Percentiles rank a stretch among this genome's conserved stretches.
Conservation (phyloP, 1,284 basidiomycete species). For the Trametes polyzona region DNA sequence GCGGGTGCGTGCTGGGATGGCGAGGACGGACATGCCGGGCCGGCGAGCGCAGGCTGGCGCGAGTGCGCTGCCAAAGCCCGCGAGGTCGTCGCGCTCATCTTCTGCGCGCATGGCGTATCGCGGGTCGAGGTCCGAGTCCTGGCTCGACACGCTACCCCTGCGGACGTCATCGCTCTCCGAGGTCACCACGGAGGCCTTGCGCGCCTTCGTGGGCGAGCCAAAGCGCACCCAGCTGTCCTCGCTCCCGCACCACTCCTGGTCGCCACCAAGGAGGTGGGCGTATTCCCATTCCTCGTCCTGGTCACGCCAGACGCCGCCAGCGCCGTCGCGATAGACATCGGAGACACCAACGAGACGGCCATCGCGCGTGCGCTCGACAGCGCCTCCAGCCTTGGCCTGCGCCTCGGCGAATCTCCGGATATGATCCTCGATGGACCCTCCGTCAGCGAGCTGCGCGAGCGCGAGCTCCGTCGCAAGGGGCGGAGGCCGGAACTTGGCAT, state of each 20-base stretch:
- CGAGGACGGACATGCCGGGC: slow-evolving; percentile 37
- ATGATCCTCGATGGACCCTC: slow-evolving; percentile 62
- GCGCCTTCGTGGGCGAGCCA: slow-evolving; percentile 26
- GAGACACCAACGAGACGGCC: slow-evolving; percentile 43
- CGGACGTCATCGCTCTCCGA: slow-evolving; percentile 40
- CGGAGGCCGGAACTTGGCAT: slow-evolving; percentile 46
- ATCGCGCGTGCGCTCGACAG: slow-evolving; percentile 27
- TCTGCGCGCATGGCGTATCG: slow-evolving; percentile 50
- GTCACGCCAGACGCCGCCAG: slow-evolving; percentile 71
- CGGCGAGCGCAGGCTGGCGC: slow-evolving; percentile 29
- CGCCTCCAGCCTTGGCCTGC: slow-evolving; percentile 49
- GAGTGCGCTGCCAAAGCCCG: slow-evolving; percentile 34
- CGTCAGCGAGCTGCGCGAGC: slow-evolving; percentile 67
- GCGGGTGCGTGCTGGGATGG: slow-evolving; percentile 36
- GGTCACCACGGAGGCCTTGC: slow-evolving; percentile 12
- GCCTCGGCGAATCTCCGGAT: slow-evolving; percentile 57
- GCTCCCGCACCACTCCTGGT: slow-evolving; percentile 27
- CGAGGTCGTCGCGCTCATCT: slow-evolving; percentile 40
- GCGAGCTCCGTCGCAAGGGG: slow-evolving; percentile 65
- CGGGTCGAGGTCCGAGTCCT: slow-evolving; percentile 57
- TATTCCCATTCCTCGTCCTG: slow-evolving; percentile 72
- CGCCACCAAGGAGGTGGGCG: slow-evolving; percentile 53
- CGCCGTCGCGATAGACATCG: slow-evolving; percentile 59
- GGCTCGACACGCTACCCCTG: slow-evolving; percentile 50
- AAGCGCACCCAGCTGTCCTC: slow-evolving; percentile 37